Conservation (phyloP, 805 yeast species). For the Maudiozyma barnettii region DNA sequence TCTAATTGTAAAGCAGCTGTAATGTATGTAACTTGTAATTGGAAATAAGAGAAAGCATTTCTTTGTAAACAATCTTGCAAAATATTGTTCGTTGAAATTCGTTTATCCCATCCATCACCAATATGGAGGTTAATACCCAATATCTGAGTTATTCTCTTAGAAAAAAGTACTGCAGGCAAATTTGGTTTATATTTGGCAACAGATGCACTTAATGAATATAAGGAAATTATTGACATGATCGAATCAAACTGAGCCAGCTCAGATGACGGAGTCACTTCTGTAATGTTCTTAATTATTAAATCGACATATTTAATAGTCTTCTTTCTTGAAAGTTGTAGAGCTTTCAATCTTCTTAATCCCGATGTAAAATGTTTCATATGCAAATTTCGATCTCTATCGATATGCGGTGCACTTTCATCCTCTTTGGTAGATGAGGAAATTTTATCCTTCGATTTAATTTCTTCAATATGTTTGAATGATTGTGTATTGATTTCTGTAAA, state of each 20-base stretch:
- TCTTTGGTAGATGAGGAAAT: background rate
- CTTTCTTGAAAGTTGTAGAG: slow-evolving; percentile 11
- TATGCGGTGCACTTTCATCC: background rate
- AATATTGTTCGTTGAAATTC: slow-evolving; percentile 10
- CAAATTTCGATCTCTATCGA: slow-evolving; percentile 5
- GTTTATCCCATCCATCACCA: slow-evolving; percentile 16
- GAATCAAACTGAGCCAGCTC: slow-evolving; percentile 22
- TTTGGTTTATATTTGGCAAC: slow-evolving; percentile 10
- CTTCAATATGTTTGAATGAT: slow-evolving; percentile 14
- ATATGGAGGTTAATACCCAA: slow-evolving; percentile 16
- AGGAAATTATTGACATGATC: slow-evolving; percentile 13
- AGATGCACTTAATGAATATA: slow-evolving; percentile 17
- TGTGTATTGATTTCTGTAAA: slow-evolving; percentile 18
- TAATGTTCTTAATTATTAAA: slow-evolving; percentile 20
- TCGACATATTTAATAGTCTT: slow-evolving; percentile 18
- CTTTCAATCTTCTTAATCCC: slow-evolving; percentile 21
- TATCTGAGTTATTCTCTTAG: slow-evolving; percentile 14
- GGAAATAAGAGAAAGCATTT: slow-evolving; percentile 6
- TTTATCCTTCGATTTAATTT: slow-evolving; percentile 1
- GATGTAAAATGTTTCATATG: slow-evolving; percentile 15
- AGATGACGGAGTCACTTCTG: slow-evolving; percentile 17
- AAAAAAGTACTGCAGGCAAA: slow-evolving; percentile 12
- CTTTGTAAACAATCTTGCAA: slow-evolving; percentile 2
- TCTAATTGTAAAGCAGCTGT: slow-evolving; percentile 26
- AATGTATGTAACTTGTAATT: slow-evolving; percentile 24